These are phyloP conservation scores for Leccinum fibrillosum DNA, from an alignment of 768 basidiomycete genomes.

Conservation along the genomic window DNA sequence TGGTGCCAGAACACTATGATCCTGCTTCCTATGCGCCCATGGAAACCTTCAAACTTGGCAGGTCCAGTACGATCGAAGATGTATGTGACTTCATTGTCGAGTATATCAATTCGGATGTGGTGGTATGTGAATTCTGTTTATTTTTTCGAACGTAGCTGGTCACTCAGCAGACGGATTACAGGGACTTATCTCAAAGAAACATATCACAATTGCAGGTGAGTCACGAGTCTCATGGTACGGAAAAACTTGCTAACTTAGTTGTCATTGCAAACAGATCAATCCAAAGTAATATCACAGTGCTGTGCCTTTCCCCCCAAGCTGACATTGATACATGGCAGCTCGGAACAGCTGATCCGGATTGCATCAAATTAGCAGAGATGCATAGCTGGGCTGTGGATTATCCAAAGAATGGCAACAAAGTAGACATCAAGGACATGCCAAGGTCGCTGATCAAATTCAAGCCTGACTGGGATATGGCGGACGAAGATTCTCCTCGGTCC, in stretches of 20 bases:
- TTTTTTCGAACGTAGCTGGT: not conserved
- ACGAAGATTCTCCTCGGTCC: conserved; percentile 48
- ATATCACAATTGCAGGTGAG: conserved; percentile 69
- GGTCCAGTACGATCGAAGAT: conserved; percentile 59
- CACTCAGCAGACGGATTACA: conserved; percentile 26
- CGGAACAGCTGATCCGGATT: conserved; percentile 58
- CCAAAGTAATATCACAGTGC: conserved; percentile 41
- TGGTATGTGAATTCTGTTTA: conserved; percentile 42
- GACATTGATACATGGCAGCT: conserved; percentile 34
- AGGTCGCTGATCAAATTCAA: conserved; percentile 58
- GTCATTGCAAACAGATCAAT: conserved; percentile 56
- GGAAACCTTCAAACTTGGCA: conserved; percentile 35
- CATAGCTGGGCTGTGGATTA: conserved; percentile 69
- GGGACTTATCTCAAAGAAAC: conserved; percentile 68
- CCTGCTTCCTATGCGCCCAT: conserved; percentile 51
- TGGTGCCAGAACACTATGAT: conserved; percentile 48
- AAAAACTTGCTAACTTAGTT: not conserved
- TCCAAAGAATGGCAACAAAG: conserved; percentile 70
- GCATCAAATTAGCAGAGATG: conserved; percentile 59
- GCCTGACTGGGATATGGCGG: conserved; percentile 76
- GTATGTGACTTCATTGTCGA: conserved; percentile 80
- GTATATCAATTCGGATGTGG: conserved; percentile 78
- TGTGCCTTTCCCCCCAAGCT: not conserved
- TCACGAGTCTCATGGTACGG: not conserved
- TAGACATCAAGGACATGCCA: conserved; percentile 54